Evolutionary conservation across 78 protist genomes (phyloP).

Genomic region (Chrysochromulina tobinii): DNA sequence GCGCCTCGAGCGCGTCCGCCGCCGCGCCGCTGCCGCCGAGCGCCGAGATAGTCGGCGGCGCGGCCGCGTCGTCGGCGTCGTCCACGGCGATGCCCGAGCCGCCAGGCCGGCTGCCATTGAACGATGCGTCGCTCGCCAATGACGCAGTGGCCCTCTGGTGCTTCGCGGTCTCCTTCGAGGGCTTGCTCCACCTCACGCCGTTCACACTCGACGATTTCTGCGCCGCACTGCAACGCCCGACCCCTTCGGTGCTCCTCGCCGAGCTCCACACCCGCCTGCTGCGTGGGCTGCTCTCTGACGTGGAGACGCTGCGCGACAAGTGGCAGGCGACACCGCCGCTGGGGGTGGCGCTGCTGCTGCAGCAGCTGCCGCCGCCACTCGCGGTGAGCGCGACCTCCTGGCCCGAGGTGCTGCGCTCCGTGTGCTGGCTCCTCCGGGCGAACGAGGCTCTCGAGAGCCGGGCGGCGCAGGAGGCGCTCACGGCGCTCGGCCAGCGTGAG

Average conservation of each 20-base stretch:
- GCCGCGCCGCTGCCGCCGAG: too few species aligned
- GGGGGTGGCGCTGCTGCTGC: neutral
- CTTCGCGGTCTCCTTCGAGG: neutral
- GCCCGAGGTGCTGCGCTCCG: neutral
- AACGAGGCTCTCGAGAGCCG: neutral
- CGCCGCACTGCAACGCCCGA: neutral
- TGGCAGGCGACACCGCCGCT: neutral
- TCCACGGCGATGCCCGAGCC: neutral
- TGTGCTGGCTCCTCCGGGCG: neutral
- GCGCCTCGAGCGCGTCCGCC: too few species aligned
- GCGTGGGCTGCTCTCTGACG: neutral
- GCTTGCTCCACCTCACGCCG: neutral
- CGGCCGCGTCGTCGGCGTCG: too few species aligned
- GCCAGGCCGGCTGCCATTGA: neutral
- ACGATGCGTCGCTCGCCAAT: neutral
- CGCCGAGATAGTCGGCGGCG: too few species aligned
- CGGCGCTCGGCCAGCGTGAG: neutral
- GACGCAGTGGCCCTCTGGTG: neutral
- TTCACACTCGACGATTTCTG: neutral
- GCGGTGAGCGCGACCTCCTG: too few species aligned
- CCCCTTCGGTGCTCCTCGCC: neutral
- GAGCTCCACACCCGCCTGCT: neutral
- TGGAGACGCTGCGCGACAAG: neutral
- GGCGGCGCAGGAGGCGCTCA: neutral
- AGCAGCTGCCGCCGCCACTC: constrained; percentile 4